A percentile compares a stretch with the other conserved stretches of the same genome.
phyloP scores from a whole-genome alignment of 2,329 filamentous ascomycete species.

The Cryphonectria naterciae region DNA sequence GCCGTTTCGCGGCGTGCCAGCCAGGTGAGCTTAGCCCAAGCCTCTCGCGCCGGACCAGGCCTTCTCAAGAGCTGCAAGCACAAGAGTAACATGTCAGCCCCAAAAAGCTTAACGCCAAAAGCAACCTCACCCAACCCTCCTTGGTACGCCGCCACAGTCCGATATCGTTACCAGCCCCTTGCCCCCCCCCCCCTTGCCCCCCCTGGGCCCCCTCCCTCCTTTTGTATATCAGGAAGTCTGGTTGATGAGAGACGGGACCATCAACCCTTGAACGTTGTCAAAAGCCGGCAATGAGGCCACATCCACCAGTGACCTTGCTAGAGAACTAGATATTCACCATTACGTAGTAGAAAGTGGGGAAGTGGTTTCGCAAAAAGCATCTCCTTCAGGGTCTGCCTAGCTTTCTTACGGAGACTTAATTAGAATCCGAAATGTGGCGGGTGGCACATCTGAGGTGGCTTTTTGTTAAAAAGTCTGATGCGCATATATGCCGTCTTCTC shows the following conservation, averaged over 20 bases:
- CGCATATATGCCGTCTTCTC: neutral
- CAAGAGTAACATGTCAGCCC: neutral
- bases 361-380: neutral
- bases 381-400: neutral
- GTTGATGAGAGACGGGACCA: neutral
- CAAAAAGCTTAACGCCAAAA: conserved; percentile 6
- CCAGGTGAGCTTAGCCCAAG: conserved; percentile 8
- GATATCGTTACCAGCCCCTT: neutral
- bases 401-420: neutral
- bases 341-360: neutral
- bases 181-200: no score
- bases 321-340: neutral
- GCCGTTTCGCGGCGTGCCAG: conserved; percentile 6
- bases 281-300: neutral
- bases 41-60: conserved; percentile 8
- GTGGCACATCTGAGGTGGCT: neutral
- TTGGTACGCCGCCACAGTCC: neutral
- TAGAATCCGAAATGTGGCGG: neutral
- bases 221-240: neutral
- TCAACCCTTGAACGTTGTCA: neutral
- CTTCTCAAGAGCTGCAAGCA: neutral
- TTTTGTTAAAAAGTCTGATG: neutral
- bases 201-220: no score
- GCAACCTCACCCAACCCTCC: neutral
- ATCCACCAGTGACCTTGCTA: neutral